Percentiles rank a stretch among this genome's conserved stretches.
These are phyloP conservation scores for Phellopilus nigrolimitatus DNA, from an alignment of 1,284 basidiomycete species.

Conservation along the genomic window DNA sequence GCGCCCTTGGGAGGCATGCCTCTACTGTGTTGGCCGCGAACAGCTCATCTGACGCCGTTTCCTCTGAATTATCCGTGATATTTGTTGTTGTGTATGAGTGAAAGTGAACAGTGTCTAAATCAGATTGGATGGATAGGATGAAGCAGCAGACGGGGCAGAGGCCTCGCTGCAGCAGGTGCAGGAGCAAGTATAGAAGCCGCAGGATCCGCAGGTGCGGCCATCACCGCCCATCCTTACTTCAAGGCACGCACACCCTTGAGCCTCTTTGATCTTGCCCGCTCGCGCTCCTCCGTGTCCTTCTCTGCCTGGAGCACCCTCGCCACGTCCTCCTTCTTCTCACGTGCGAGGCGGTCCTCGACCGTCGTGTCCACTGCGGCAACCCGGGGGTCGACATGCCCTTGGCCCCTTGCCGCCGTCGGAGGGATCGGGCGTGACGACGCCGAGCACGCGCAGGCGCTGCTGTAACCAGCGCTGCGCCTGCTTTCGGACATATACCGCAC, in stretches of 20 bases:
- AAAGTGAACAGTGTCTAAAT: no score
- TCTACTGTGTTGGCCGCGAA: no score
- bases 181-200: slow-evolving; percentile 26
- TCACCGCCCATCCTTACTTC: slow-evolving; percentile 38
- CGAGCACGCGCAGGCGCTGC: slow-evolving; percentile 84
- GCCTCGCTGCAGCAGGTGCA: slow-evolving; percentile 27
- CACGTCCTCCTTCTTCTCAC: slow-evolving; percentile 84
- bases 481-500: slow-evolving; percentile 73
- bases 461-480: slow-evolving; percentile 84
- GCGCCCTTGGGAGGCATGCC: no score
- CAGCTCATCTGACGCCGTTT: no score
- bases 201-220: no score
- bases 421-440: slow-evolving; percentile 55
- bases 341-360: slow-evolving; percentile 77
- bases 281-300: slow-evolving; percentile 72
- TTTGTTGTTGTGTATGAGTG: no score
- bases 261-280: slow-evolving; percentile 61
- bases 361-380: slow-evolving; percentile 55
- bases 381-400: slow-evolving; percentile 27
- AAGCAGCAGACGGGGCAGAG: no score
- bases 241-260: slow-evolving; percentile 63
- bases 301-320: slow-evolving; percentile 74
- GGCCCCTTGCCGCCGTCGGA: no score
- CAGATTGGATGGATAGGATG: no score
- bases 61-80: no score